Base-by-base conservation (phyloP, 306 rosid genomes). In the Erythrophleum fordii region DNA sequence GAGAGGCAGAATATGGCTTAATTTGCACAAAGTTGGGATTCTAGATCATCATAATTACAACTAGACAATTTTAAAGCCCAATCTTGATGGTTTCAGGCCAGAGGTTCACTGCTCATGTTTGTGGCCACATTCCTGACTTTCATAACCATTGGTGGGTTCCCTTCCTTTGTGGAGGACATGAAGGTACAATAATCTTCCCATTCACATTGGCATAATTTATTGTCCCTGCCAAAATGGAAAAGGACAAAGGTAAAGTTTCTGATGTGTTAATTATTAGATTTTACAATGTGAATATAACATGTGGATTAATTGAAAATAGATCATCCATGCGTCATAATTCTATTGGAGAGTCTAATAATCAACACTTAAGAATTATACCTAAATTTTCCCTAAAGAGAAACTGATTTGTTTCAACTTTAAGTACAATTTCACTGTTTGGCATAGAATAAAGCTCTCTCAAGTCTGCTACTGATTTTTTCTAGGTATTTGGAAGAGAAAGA, bases 81-180 rank as follows among this genome's bases (percentile, higher is more conserved):
- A 4, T 70, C n/a, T 29, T 74, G 11, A 51, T 25, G 71, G 58
- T 77, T 58, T 39, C 88, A 90, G 93, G 88, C 81, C 26, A 80
- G 91, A 75, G 80, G 81, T 44, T 84, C 86, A 20, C 69, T 90
- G 45, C 28, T 86, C 66, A 69, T 59, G 79, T 90, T 73, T 67
- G 78, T 86, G 0, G 73, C 72, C 34, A 17, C 86, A 23, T 86
- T 86, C 73, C 80, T 90, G 11, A 86, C 89, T 28, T 86, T 90
- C 81, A 88, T 90, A 87, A 51, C 89, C 26, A 86, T 87, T 39
- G 87, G 90, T 61, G 93, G 90, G 16, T 90, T 90, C 75, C 86
- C 93, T 65, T 88, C 93, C 22, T 83, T 89, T 83, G 89, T 86
- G 52, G 92, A 86, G 77, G 92, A 89, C 44, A 89, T 89, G 89